Evolutionary conservation across 2,329 filamentous ascomycete species (phyloP).

Genomic region (Zarea fungicola): DNA sequence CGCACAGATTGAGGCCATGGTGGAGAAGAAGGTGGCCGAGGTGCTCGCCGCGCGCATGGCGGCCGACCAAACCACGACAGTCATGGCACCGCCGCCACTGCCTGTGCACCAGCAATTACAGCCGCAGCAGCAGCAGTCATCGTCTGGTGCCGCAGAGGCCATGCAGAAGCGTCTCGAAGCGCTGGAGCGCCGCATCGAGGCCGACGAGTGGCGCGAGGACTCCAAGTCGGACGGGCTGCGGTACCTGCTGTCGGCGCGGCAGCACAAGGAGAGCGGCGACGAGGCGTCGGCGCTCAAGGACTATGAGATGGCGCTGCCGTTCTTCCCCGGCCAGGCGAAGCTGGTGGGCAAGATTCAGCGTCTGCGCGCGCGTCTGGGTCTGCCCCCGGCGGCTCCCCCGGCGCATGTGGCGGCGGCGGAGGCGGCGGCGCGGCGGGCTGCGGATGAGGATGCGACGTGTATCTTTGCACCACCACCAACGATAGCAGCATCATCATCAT

Average conservation of each 20-base stretch:
- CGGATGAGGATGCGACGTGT: slow-evolving; percentile 2
- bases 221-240: slow-evolving; percentile 75
- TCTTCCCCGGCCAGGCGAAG: slow-evolving; percentile 81
- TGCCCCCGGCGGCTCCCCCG: slow-evolving; percentile 15
- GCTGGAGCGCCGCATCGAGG: slow-evolving; percentile 78
- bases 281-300: slow-evolving; percentile 72
- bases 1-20: slow-evolving; percentile 81
- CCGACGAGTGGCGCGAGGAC: slow-evolving; percentile 58
- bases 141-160: slow-evolving; percentile 45
- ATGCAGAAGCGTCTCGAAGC: slow-evolving; percentile 77
- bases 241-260: slow-evolving; percentile 83
- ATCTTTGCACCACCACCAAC: no score
- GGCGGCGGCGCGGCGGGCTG: not conserved
- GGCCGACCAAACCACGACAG: slow-evolving; percentile 35
- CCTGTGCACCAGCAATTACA: no score
- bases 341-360: slow-evolving; percentile 64
- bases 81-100: slow-evolving; percentile 27
- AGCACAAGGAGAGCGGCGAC: slow-evolving; percentile 80
- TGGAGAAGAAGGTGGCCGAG: slow-evolving; percentile 87
- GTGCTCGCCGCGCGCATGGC: slow-evolving; percentile 71
- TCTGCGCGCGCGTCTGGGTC: slow-evolving; percentile 48
- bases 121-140: slow-evolving; percentile 48
- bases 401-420: slow-evolving; percentile 4
- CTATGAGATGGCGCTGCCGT: slow-evolving; percentile 79
- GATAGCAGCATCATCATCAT: no score